Base-by-base conservation (phyloP, 768 basidiomycete genomes). In the Podaxis mareebaensis region DNA sequence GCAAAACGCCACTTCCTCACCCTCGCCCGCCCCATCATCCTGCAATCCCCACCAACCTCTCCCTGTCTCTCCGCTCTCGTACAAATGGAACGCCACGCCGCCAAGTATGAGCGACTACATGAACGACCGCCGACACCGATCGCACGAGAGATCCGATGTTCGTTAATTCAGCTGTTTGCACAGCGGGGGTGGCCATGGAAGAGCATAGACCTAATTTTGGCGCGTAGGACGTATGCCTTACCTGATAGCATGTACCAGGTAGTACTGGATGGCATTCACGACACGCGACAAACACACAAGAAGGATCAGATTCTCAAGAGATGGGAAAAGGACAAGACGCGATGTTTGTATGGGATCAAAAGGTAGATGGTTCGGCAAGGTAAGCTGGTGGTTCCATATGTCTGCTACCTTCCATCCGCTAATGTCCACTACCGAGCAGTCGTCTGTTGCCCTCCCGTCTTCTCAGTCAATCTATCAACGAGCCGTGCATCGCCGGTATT, bases 401-500 rank as follows among this genome's bases (percentile, higher is more conserved):
- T 46, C 44, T 6, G 3, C 7, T 46, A 8, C 44, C 4, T 5
- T 15, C 8, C 26, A 51, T 24, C 20, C 2, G 8, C 49, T 51
- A 6, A 51, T 12, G 40, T 28, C 15, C 13, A 40, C 68, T 72
- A 83, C 58, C 81, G 77, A 3, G 89, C 90, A 15, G 87, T 89
- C 11, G 87, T 88, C 71, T 88, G 88, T 65, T 82, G 82, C 8
- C 82, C 84, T 8, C 79, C 84, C 4, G 78, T 73, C 72, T 84
- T 87, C 74, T 90, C 82, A 42, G 78, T 72, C 13, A 87, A 73
- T 61, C 82, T 81, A 67, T 92, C 88, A 12, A 86, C 77, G 10
- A 92, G 67, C 10, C 84, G 74, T 0, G 91, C 88, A 66, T 95
- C 93, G 0, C 90, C 85, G 0, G 91, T 89, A 68, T 92, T 84